phyloP scores from a whole-genome alignment of 1,139 yeast genomes.

The Geotrichum citri-aurantii region DNA sequence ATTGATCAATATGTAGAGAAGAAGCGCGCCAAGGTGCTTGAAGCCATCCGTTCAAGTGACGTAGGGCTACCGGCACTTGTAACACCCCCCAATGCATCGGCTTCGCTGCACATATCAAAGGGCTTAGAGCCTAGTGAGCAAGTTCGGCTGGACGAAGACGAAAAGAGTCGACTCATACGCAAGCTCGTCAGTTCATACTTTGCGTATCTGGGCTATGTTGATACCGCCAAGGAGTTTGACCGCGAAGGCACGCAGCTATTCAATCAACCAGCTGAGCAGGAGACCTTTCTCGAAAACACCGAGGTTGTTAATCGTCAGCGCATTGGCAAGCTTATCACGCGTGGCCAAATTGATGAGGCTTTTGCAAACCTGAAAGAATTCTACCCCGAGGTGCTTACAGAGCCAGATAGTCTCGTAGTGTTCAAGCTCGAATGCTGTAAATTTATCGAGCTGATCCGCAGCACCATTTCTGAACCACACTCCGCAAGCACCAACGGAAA shows the following conservation, averaged over 20 bases:
- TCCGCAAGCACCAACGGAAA: background rate
- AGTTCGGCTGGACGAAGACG: constrained; percentile 35
- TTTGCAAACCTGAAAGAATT: constrained; percentile 41
- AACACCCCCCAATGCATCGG: background rate
- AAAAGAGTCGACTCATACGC: constrained; percentile 39
- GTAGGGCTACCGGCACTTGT: constrained; percentile 5
- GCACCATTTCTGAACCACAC: constrained; percentile 2
- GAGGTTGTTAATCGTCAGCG: constrained; percentile 45
- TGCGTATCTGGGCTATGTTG: constrained; percentile 64
- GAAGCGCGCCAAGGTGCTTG: constrained; percentile 34
- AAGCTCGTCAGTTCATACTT: constrained; percentile 62
- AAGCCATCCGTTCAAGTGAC: constrained; percentile 18
- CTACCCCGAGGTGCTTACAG: constrained; percentile 44
- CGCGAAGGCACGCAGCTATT: constrained; percentile 31
- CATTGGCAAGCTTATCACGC: constrained; percentile 44
- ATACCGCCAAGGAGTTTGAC: constrained; percentile 59
- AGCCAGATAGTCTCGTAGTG: constrained; percentile 39
- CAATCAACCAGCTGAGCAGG: background rate
- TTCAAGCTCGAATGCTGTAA: constrained; percentile 52
- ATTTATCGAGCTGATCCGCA: constrained; percentile 43
- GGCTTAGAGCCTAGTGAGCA: constrained; percentile 2
- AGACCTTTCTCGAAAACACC: background rate
- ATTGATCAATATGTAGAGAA: constrained; percentile 57
- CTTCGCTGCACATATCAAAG: background rate
- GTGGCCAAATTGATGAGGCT: constrained; percentile 48